Conservation (phyloP, 352 stramenopile species). For the Elongisporangium prolatum region DNA sequence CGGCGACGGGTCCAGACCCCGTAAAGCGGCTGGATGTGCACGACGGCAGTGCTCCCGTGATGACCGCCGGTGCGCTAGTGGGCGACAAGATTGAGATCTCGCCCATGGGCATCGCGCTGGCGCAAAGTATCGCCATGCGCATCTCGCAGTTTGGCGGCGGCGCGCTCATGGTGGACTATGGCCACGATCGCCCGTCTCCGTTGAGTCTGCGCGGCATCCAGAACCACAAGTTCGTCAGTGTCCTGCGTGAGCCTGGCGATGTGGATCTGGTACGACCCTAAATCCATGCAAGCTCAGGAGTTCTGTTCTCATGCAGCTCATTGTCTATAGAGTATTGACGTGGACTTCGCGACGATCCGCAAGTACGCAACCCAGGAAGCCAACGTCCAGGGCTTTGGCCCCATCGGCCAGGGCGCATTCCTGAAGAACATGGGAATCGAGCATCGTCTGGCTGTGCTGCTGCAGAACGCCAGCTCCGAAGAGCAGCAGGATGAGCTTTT, state of each 20-base stretch:
- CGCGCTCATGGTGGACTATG: constrained; percentile 95
- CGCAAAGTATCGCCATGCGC: constrained; percentile 89
- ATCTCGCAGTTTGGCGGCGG: constrained; percentile 81
- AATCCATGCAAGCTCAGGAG: constrained; percentile 37
- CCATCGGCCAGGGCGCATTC: constrained; percentile 90
- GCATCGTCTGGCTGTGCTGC: constrained; percentile 85
- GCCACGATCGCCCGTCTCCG: constrained; percentile 84
- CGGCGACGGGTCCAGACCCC: constrained; percentile 7
- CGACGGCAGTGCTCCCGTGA: constrained; percentile 36
- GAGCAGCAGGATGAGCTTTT: constrained; percentile 89
- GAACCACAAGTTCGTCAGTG: constrained; percentile 92
- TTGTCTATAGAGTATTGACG: constrained; percentile 62
- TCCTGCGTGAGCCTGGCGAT: constrained; percentile 88
- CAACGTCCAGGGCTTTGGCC: constrained; percentile 76
- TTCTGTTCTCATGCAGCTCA: constrained; percentile 18
- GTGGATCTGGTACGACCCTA: constrained; percentile 81
- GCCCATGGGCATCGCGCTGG: constrained; percentile 87
- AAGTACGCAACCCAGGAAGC: constrained; percentile 53
- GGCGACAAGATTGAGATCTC: constrained; percentile 93
- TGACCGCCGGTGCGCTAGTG: constrained; percentile 43
- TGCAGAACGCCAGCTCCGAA: constrained; percentile 81
- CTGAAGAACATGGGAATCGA: constrained; percentile 95
- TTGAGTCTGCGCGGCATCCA: constrained; percentile 93
- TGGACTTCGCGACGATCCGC: constrained; percentile 84
- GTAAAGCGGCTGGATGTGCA: constrained; percentile 54